Conservation (phyloP, 768 basidiomycete genomes). For the Phlebiopsis gigantea region DNA sequence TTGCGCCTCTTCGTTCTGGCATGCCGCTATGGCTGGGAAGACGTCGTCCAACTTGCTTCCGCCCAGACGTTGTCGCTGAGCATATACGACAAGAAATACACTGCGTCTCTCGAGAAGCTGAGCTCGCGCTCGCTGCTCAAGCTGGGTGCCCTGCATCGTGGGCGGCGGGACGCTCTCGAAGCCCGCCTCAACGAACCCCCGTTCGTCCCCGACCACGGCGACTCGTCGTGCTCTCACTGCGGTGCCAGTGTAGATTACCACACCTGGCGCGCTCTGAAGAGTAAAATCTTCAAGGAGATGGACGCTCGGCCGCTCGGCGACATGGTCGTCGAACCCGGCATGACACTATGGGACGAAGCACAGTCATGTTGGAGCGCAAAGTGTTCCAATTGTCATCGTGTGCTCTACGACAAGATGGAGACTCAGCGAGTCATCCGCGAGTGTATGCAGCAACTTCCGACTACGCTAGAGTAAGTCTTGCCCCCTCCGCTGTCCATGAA, state of each 20-base stretch:
- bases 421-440: slow-evolving; percentile 50
- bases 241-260: slow-evolving; percentile 45
- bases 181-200: slow-evolving; percentile 49
- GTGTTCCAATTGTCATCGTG: slow-evolving; percentile 45
- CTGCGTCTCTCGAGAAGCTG: slow-evolving; percentile 40
- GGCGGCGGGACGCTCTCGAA: slow-evolving; percentile 44
- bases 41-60: slow-evolving; percentile 51
- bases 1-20: slow-evolving; percentile 24
- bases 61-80: slow-evolving; percentile 49
- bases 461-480: slow-evolving; percentile 12
- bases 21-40: slow-evolving; percentile 53
- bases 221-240: slow-evolving; percentile 52
- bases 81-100: slow-evolving; percentile 42
- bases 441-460: slow-evolving; percentile 48
- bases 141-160: slow-evolving; percentile 50
- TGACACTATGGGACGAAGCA: slow-evolving; percentile 54
- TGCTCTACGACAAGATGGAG: slow-evolving; percentile 52
- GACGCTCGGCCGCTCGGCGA: slow-evolving; percentile 56
- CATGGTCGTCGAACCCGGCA: slow-evolving; percentile 42
- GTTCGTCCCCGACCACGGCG: slow-evolving; percentile 46
- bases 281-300: slow-evolving; percentile 50
- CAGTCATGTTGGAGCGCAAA: slow-evolving; percentile 55
- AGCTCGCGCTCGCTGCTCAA: slow-evolving; percentile 46
- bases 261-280: slow-evolving; percentile 62
- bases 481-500: not conserved